Percentiles rank a stretch among this genome's conserved stretches.
Conservation (phyloP, 2,329 filamentous ascomycete species). For the Aspergillus quadricinctus region DNA sequence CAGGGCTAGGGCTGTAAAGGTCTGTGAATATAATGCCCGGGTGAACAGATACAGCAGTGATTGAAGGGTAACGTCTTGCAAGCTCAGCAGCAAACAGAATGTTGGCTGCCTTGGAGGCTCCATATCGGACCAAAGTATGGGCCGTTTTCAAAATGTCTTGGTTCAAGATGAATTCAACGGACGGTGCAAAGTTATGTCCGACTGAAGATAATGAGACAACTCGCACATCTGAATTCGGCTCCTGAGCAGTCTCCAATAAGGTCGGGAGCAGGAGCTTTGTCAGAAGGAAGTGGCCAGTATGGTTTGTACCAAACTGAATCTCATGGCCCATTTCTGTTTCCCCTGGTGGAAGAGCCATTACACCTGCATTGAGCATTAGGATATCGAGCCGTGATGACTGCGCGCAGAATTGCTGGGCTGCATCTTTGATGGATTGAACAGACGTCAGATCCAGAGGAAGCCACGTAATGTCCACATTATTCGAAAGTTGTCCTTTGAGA, state of each 20-base stretch:
- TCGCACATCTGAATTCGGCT: slow-evolving; percentile 23
- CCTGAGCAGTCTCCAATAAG: slow-evolving; percentile 20
- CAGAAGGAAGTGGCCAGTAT: slow-evolving; percentile 37
- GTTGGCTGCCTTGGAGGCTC: slow-evolving; percentile 47
- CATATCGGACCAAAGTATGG: slow-evolving; percentile 37
- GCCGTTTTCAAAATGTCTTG: slow-evolving; percentile 26
- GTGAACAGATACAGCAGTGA: slow-evolving; percentile 42
- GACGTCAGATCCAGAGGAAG: slow-evolving; percentile 42
- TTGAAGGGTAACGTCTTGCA: slow-evolving; percentile 31
- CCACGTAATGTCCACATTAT: slow-evolving; percentile 17
- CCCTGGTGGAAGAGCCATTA: slow-evolving; percentile 36
- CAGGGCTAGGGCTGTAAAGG: slow-evolving; percentile 21
- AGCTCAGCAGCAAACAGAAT: too few relatives aligned
- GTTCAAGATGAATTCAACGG: slow-evolving; percentile 26
- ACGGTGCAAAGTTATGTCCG: slow-evolving; percentile 22
- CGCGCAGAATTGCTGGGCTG: too few relatives aligned
- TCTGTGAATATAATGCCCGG: slow-evolving; percentile 41
- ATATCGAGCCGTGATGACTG: slow-evolving; percentile 24
- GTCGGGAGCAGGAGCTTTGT: slow-evolving; percentile 31
- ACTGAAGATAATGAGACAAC: slow-evolving; percentile 28
- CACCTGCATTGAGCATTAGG: slow-evolving; percentile 40
- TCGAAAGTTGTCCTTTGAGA: slow-evolving; percentile 11
- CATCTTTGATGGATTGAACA: slow-evolving; percentile 16
- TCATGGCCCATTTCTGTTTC: slow-evolving; percentile 35
- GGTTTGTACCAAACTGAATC: slow-evolving; percentile 38